Conservation (phyloP, 192 early-diverging fungal genomes). For the Neocallimastix lanati region DNA sequence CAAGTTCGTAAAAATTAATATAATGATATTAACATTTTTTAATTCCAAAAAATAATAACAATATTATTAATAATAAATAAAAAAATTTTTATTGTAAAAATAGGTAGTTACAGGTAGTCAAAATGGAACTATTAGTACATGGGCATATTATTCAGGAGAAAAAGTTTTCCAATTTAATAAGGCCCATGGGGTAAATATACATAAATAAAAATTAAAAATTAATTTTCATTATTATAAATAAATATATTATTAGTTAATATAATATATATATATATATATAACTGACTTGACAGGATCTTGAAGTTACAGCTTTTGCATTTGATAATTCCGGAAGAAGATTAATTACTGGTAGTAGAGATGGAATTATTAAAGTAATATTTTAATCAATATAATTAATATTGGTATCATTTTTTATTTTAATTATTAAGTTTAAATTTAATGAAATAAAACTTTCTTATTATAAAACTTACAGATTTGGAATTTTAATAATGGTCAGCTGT, state of each 20-base stretch:
- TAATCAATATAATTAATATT: too few species aligned
- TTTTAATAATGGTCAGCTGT: slow-evolving; percentile 46
- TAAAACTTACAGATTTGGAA: slow-evolving; percentile 63
- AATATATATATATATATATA: too few species aligned
- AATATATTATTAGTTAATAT: neutral
- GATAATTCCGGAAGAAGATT: slow-evolving; percentile 29
- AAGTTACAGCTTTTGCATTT: slow-evolving; percentile 45
- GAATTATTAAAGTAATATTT: slow-evolving; percentile 19
- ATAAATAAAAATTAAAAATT: too few species aligned
- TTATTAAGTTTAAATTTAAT: too few species aligned
- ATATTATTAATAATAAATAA: too few species aligned
- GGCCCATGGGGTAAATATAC: slow-evolving; percentile 27
- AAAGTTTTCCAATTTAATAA: slow-evolving; percentile 41
- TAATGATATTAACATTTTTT: too few species aligned
- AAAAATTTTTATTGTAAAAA: too few species aligned
- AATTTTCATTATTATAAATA: slow-evolving; percentile 1
- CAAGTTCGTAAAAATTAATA: too few species aligned
- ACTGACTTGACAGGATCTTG: too few species aligned
- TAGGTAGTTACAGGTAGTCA: slow-evolving; percentile 30
- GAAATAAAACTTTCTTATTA: too few species aligned
- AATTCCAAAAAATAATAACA: too few species aligned
- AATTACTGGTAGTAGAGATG: slow-evolving; percentile 38
- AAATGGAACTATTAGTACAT: slow-evolving; percentile 28
- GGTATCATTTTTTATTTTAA: too few species aligned
- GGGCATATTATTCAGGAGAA: slow-evolving; percentile 31